Evolutionary conservation across 345 rosid genomes (phyloP).

Genomic region (Salix brachista): DNA sequence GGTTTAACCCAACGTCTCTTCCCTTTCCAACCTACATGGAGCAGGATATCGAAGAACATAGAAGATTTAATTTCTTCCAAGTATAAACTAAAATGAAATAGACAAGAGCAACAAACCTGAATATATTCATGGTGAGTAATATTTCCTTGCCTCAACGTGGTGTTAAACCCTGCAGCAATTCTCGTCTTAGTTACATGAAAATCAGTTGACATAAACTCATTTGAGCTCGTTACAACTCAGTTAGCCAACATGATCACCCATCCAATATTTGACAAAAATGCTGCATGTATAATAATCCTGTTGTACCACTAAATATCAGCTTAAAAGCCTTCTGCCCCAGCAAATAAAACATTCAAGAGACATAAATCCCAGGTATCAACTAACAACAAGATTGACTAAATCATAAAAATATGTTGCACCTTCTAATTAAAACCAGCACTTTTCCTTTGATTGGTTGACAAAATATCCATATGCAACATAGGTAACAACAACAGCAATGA

Average conservation of each 20-base stretch:
- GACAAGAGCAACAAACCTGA: conserved; percentile 53
- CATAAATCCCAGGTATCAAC: too few relatives aligned
- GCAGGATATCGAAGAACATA: conserved; percentile 5
- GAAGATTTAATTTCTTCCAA: background rate
- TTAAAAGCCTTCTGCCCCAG: too few relatives aligned
- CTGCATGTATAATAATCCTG: too few relatives aligned
- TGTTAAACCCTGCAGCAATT: conserved; percentile 75
- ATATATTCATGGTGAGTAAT: conserved; percentile 95
- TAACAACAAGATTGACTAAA: too few relatives aligned
- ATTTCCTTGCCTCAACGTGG: conserved; percentile 96
- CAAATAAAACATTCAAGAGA: too few relatives aligned
- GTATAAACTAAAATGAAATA: background rate
- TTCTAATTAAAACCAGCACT: too few relatives aligned
- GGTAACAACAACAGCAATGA: too few relatives aligned
- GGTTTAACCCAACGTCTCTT: conserved; percentile 97
- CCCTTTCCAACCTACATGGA: conserved; percentile 91
- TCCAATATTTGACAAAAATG: too few relatives aligned
- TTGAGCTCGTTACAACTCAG: background rate
- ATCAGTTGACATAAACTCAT: background rate
- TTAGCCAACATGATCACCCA: background rate
- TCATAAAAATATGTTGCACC: too few relatives aligned
- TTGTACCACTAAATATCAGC: too few relatives aligned
- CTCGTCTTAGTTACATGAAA: conserved; percentile 1
- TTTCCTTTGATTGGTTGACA: too few relatives aligned
- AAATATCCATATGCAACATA: too few relatives aligned